Evolutionary conservation across 1,284 basidiomycete species (phyloP).

Genomic region (Porogramme epimiltina): DNA sequence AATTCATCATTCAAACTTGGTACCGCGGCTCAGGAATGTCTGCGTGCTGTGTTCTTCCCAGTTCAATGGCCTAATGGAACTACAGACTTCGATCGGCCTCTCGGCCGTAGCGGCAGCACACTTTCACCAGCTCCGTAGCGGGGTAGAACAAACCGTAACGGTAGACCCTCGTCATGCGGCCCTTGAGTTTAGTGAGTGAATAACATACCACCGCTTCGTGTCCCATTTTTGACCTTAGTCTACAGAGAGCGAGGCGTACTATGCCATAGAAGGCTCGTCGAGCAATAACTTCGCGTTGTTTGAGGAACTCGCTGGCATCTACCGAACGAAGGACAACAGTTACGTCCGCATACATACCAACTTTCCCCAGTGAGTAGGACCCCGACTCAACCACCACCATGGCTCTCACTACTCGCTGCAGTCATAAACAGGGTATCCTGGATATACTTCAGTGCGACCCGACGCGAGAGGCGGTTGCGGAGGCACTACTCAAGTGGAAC

Average conservation of each 20-base stretch:
- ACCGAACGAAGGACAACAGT: constrained; percentile 50
- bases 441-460: constrained; percentile 42
- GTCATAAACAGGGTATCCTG: constrained; percentile 56
- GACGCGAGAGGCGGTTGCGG: constrained; percentile 41
- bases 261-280: constrained; percentile 44
- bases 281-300: constrained; percentile 38
- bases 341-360: constrained; percentile 64
- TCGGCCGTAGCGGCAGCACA: constrained; percentile 55
- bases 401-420: constrained; percentile 20
- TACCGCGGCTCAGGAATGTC: constrained; percentile 48
- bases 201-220: neutral
- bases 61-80: neutral
- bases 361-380: constrained; percentile 55
- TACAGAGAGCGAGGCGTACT: constrained; percentile 53
- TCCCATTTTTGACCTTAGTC: neutral
- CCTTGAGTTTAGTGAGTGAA: constrained; percentile 54
- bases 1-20: constrained; percentile 55
- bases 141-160: constrained; percentile 47
- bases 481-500: constrained; percentile 46
- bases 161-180: constrained; percentile 60
- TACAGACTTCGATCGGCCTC: constrained; percentile 52
- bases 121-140: constrained; percentile 50
- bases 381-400: neutral
- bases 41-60: neutral
- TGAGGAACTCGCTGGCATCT: constrained; percentile 56